phyloP scores from a whole-genome alignment of 768 basidiomycete species.

The Dioszegia crocea region DNA sequence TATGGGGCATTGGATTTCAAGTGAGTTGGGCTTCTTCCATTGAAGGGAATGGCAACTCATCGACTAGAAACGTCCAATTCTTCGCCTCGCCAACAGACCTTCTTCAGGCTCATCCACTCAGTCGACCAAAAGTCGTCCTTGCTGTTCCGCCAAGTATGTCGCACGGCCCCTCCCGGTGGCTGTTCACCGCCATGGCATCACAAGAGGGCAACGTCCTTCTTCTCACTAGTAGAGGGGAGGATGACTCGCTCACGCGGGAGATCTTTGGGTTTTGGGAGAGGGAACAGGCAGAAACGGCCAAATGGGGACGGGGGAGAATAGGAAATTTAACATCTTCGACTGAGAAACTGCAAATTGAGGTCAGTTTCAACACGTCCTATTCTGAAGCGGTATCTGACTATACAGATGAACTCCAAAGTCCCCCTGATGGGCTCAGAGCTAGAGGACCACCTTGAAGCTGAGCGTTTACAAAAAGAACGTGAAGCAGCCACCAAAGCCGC shows the following conservation, averaged over 20 bases:
- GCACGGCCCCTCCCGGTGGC: conserved; percentile 78
- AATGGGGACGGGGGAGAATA: conserved; percentile 85
- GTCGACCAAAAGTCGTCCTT: conserved; percentile 86
- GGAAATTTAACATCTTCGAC: conserved; percentile 76
- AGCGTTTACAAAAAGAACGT: conserved; percentile 71
- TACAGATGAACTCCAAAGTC: conserved; percentile 80
- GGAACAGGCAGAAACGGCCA: conserved; percentile 70
- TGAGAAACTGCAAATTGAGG: conserved; percentile 63
- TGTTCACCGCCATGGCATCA: conserved; percentile 82
- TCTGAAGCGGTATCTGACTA: background rate
- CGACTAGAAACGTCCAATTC: conserved; percentile 77
- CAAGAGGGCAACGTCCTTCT: conserved; percentile 80
- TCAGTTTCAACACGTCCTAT: conserved; percentile 44
- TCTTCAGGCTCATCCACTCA: conserved; percentile 73
- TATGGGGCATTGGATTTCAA: conserved; percentile 85
- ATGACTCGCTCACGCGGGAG: conserved; percentile 70
- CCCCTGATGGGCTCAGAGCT: conserved; percentile 84
- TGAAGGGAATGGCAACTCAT: background rate
- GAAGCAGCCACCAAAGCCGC: conserved; percentile 82
- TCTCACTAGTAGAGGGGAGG: conserved; percentile 72
- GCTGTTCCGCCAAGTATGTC: conserved; percentile 89
- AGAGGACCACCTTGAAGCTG: conserved; percentile 70
- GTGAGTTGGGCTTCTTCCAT: conserved; percentile 53
- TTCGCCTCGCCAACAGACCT: conserved; percentile 78
- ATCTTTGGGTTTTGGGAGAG: conserved; percentile 84